These are phyloP conservation scores for Ascochyta viciae-villosae DNA, from an alignment of 2,329 filamentous ascomycete species.

Conservation along the genomic window DNA sequence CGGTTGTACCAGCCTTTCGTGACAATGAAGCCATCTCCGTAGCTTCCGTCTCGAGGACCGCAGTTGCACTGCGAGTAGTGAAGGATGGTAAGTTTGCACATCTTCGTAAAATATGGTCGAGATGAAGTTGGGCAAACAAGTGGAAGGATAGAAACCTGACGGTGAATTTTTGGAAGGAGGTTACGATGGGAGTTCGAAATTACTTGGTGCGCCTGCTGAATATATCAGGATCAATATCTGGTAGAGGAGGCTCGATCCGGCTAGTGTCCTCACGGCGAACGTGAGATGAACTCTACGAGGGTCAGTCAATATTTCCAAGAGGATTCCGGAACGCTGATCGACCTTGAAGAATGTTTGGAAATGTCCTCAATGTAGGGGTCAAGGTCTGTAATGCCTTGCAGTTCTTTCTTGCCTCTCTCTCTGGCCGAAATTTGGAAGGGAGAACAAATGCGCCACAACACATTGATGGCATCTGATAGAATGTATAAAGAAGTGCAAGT, in stretches of 20 bases:
- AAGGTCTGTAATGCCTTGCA: no score
- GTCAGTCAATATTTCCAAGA: no score
- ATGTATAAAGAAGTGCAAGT: no score
- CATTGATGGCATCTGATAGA: no score
- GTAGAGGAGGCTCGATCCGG: neutral
- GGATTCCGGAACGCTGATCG: no score
- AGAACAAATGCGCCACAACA: no score
- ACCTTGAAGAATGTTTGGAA: no score
- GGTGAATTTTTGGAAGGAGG: neutral
- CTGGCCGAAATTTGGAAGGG: no score
- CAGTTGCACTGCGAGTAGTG: constrained; percentile 1
- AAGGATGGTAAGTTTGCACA: constrained; percentile 2
- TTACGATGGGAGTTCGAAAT: neutral
- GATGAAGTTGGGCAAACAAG: no score
- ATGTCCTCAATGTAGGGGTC: no score
- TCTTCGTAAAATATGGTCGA: neutral
- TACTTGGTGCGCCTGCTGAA: neutral
- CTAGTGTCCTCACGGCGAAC: neutral
- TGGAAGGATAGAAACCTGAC: neutral
- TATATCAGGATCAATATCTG: neutral
- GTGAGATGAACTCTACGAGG: no score
- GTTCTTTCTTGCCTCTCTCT: no score
- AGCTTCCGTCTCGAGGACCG: neutral
- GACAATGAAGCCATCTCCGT: neutral
- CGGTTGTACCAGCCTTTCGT: constrained; percentile 1